Percentiles rank a stretch among this genome's conserved stretches.
Conservation (phyloP, 768 basidiomycete species). For the Holtermanniella nyarrowii region DNA sequence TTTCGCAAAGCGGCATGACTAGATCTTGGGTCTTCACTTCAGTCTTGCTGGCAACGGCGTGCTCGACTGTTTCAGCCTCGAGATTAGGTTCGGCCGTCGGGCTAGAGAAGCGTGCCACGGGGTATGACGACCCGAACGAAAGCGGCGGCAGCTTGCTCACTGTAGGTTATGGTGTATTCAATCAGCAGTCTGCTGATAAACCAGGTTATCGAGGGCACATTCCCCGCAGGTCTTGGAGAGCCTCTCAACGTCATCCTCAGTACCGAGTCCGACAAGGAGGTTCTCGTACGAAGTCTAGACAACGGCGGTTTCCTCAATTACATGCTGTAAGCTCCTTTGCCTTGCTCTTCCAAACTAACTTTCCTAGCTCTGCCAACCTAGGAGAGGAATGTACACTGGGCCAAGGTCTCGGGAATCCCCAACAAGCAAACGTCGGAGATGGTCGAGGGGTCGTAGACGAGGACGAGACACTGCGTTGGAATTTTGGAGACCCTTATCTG, state of each 20-base stretch:
- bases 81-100: background rate
- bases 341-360: background rate
- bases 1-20: too few relatives aligned
- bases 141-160: slow-evolving; percentile 62
- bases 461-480: slow-evolving; percentile 70
- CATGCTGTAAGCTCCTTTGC: slow-evolving; percentile 52
- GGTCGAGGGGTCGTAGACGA: slow-evolving; percentile 65
- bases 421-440: slow-evolving; percentile 67
- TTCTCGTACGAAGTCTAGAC: slow-evolving; percentile 50
- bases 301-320: slow-evolving; percentile 74
- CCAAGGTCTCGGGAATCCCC: slow-evolving; percentile 59
- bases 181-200: background rate
- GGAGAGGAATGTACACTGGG: slow-evolving; percentile 69
- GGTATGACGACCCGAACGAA: slow-evolving; percentile 51
- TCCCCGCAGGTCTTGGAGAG: slow-evolving; percentile 66
- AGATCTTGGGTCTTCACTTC: too few relatives aligned
- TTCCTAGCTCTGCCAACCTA: slow-evolving; percentile 51
- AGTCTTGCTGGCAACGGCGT: too few relatives aligned
- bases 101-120: slow-evolving; percentile 36
- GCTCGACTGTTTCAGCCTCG: too few relatives aligned
- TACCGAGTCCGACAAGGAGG: slow-evolving; percentile 58
- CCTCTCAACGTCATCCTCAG: slow-evolving; percentile 76
- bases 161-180: slow-evolving; percentile 45
- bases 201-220: slow-evolving; percentile 45
- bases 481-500: slow-evolving; percentile 68